phyloP scores from a whole-genome alignment of 1,139 yeast genomes.

The Hemisphaericaspora lyxosophila region DNA sequence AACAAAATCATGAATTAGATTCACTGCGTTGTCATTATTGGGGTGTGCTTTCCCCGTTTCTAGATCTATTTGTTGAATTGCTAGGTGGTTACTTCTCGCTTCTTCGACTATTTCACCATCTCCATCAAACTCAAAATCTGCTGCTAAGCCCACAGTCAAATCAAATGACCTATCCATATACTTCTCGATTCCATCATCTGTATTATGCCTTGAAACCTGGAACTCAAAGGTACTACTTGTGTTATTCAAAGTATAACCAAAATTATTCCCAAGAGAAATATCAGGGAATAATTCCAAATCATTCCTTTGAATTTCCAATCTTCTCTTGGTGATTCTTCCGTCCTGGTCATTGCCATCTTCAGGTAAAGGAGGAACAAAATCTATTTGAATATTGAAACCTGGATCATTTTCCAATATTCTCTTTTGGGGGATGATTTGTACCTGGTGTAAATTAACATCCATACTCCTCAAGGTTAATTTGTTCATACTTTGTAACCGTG shows the following conservation, averaged over 20 bases:
- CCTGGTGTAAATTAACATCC: background rate
- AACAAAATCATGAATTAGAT: constrained; percentile 13
- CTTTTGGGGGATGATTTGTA: constrained; percentile 6
- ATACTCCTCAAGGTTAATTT: background rate
- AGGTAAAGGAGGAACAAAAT: constrained; percentile 22
- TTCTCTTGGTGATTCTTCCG: constrained; percentile 14
- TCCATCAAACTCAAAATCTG: constrained; percentile 11
- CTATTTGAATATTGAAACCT: constrained; percentile 34
- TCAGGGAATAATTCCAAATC: constrained; percentile 13
- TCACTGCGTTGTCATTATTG: too few relatives aligned
- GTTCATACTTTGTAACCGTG: constrained; percentile 19
- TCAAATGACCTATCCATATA: constrained; percentile 12
- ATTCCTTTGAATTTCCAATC: constrained; percentile 15
- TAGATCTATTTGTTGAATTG: too few relatives aligned
- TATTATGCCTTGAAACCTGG: background rate
- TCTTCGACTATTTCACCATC: constrained; percentile 7
- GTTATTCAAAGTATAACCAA: background rate
- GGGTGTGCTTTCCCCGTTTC: too few relatives aligned
- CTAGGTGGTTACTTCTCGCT: too few relatives aligned
- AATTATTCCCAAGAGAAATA: background rate
- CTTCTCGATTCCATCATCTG: constrained; percentile 13
- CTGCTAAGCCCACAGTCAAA: constrained; percentile 1
- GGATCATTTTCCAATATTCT: constrained; percentile 39
- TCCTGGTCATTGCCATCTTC: constrained; percentile 8
- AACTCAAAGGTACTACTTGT: background rate